Percentiles rank a stretch among this genome's conserved stretches.
phyloP scores from a whole-genome alignment of 148 eudicot genomes.

The Amaranthus cruentus region DNA sequence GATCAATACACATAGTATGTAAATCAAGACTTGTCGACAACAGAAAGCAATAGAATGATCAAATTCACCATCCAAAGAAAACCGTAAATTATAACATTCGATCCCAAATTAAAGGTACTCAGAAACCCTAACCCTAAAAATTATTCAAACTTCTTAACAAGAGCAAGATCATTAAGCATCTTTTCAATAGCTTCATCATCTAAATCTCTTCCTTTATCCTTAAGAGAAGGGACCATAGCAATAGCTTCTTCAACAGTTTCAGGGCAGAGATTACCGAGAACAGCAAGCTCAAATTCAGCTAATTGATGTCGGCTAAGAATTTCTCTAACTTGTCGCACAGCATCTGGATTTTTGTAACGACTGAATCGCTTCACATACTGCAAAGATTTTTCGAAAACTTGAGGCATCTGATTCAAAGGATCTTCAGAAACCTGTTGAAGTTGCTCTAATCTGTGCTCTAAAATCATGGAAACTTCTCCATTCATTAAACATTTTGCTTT shows the following conservation, averaged over 20 bases:
- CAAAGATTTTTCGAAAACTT: constrained; percentile 88
- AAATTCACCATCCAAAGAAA: background rate
- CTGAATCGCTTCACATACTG: constrained; percentile 94
- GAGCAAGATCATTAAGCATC: constrained; percentile 80
- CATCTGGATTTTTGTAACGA: constrained; percentile 84
- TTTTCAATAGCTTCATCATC: constrained; percentile 89
- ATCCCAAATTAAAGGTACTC: background rate
- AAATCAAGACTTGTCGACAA: background rate
- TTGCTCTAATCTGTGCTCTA: constrained; percentile 80
- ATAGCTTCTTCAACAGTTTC: constrained; percentile 94
- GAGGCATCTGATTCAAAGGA: constrained; percentile 72
- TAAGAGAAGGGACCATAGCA: constrained; percentile 87
- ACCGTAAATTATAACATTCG: background rate
- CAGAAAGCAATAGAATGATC: background rate
- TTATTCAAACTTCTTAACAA: constrained; percentile 85
- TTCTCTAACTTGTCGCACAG: constrained; percentile 88
- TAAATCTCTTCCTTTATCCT: constrained; percentile 69
- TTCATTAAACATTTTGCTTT: constrained; percentile 98
- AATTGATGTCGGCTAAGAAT: constrained; percentile 74
- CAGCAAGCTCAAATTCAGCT: constrained; percentile 94
- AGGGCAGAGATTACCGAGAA: constrained; percentile 90
- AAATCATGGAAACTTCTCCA: constrained; percentile 80
- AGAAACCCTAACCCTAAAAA: constrained; percentile 14
- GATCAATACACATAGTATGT: constrained; percentile 13
- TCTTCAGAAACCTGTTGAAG: constrained; percentile 78